Percentiles rank a stretch among this genome's conserved stretches.
Evolutionary conservation across 805 yeast genomes (phyloP).

Genomic region (Candida krabiensis): DNA sequence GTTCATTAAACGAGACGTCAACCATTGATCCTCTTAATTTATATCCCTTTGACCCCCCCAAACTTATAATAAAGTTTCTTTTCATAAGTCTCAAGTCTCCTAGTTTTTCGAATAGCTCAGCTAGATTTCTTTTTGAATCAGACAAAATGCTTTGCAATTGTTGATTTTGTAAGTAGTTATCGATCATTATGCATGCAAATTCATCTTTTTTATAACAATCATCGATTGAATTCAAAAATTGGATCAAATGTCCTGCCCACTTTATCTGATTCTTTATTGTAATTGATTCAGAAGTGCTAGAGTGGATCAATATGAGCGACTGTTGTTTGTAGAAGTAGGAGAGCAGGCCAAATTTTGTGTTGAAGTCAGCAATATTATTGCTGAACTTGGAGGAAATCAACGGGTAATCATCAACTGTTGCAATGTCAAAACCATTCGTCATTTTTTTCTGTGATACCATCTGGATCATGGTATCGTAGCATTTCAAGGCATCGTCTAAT

Average conservation of each 20-base stretch:
- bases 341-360: slow-evolving; percentile 21
- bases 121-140: slow-evolving; percentile 22
- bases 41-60: slow-evolving; percentile 34
- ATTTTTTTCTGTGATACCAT: slow-evolving; percentile 13
- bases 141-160: slow-evolving; percentile 21
- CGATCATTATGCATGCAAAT: slow-evolving; percentile 40
- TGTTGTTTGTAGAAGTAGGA: slow-evolving; percentile 23
- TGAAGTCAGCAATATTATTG: not conserved
- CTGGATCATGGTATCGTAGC: slow-evolving; percentile 46
- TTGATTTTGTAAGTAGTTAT: slow-evolving; percentile 36
- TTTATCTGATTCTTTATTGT: slow-evolving; percentile 31
- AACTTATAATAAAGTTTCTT: slow-evolving; percentile 40
- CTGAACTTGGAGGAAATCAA: slow-evolving; percentile 5
- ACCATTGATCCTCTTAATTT: slow-evolving; percentile 32
- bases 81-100: slow-evolving; percentile 52
- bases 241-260: slow-evolving; percentile 28
- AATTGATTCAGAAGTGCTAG: slow-evolving; percentile 28
- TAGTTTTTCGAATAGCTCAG: slow-evolving; percentile 36
- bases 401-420: slow-evolving; percentile 9
- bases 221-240: slow-evolving; percentile 24
- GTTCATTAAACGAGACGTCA: slow-evolving; percentile 16
- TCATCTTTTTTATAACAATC: slow-evolving; percentile 36
- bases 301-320: slow-evolving; percentile 20
- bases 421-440: slow-evolving; percentile 18
- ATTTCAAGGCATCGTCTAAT: slow-evolving; percentile 56